Percentiles rank a stretch among this genome's conserved stretches.
phyloP scores from a whole-genome alignment of 2,329 filamentous ascomycete species.

The Calonectria leucothoes region DNA sequence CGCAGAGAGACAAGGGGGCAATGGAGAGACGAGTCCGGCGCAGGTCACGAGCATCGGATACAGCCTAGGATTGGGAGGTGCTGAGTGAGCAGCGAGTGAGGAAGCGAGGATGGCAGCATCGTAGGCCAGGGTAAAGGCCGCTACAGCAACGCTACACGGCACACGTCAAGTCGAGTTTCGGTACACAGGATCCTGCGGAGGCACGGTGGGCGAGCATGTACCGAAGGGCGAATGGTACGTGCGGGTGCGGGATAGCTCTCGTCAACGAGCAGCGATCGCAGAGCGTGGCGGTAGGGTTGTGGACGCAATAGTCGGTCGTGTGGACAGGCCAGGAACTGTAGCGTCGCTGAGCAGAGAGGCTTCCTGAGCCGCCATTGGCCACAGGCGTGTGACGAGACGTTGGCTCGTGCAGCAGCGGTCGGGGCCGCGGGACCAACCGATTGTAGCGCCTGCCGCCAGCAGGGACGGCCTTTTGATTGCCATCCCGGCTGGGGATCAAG shows the following conservation, averaged over 20 bases:
- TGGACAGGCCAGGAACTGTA: slow-evolving; percentile 35
- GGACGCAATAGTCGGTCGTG: slow-evolving; percentile 38
- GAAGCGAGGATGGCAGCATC: slow-evolving; percentile 2
- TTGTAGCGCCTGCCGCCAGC: slow-evolving; percentile 49
- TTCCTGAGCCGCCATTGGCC: slow-evolving; percentile 50
- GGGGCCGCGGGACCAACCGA: slow-evolving; percentile 61
- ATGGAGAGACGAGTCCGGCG: slow-evolving; percentile 19
- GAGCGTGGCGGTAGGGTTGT: slow-evolving; percentile 35
- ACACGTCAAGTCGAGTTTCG: not conserved
- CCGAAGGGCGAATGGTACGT: not conserved
- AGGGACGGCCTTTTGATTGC: slow-evolving; percentile 38
- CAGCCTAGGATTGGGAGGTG: slow-evolving; percentile 21
- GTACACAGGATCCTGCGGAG: slow-evolving; percentile 29
- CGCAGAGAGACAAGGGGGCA: slow-evolving; percentile 26
- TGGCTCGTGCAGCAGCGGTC: slow-evolving; percentile 57
- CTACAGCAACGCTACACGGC: slow-evolving; percentile 24
- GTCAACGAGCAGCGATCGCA: slow-evolving; percentile 13
- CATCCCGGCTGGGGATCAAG: slow-evolving; percentile 50
- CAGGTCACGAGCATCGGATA: slow-evolving; percentile 35
- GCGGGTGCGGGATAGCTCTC: slow-evolving; percentile 10
- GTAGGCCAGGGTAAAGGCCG: slow-evolving; percentile 12
- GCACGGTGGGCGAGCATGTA: slow-evolving; percentile 24
- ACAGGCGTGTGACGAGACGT: slow-evolving; percentile 55
- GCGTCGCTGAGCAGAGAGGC: slow-evolving; percentile 36
- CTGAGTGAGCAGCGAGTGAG: slow-evolving; percentile 26